Base-by-base conservation (phyloP, 179 eudicot species). In the Nepenthes alata region DNA sequence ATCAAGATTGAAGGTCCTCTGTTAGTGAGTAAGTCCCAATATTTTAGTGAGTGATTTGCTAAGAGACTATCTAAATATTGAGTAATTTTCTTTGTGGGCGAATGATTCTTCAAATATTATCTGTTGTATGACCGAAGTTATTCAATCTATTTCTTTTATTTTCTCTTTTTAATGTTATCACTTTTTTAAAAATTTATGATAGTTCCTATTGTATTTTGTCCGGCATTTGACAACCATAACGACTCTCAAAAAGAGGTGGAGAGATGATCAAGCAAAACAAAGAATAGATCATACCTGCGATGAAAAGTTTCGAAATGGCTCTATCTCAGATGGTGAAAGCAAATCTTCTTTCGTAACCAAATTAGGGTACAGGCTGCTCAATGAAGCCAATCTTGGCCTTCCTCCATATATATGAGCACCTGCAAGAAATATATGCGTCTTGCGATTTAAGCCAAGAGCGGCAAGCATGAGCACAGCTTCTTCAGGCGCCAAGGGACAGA, bases 341-440 rank as follows among this genome's bases (percentile, higher is more conserved):
- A 90, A 70, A 57, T 67, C 81, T 68, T 94, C 99, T 73, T 94
- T 94, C 41, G 97, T 90, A 38, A 90, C 88, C 74, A 94, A 64
- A 81, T 94, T 84, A 61, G 99, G 97, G 78, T 83, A 94, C 72
- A 94, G 69, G 60, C 75, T 81, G 35, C 74, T 87, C 69, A 94
- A 84, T 53, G 89, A 81, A 57, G 85, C 84, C 77, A 94, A 76
- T 64, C 99, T 84, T 59, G 96, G 75, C 44, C 76, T 74, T 44
- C 99, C 99, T 56, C 99, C 96, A 62, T 87, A 90, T 55, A 87
- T 90, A 69, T 94, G 89, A 70, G 97, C 90, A 69, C 99, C 99
- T 6, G 97, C 99, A 61, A 90, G 73, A 69, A 56, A 94, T 67
- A 94, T 66, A 49, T 65, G 91, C 12, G 96, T 90, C 67, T 83